phyloP scores from a whole-genome alignment of 768 basidiomycete species.

The Panaeolus papilionaceus region DNA sequence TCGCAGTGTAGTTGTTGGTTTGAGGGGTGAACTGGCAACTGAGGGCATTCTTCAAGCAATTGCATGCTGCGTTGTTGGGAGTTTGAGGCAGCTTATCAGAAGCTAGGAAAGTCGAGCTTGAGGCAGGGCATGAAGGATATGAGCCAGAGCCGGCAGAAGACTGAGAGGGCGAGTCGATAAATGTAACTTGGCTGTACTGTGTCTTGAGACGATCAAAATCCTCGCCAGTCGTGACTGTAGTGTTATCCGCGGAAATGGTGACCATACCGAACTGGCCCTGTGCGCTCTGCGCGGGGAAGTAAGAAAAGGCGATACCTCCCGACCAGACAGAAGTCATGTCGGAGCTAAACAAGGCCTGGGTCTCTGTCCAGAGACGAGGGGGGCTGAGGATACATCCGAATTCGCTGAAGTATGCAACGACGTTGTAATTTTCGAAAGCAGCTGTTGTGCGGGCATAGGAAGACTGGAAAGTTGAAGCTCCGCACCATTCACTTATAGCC shows the following conservation, averaged over 20 bases:
- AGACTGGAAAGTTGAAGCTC: constrained; percentile 59
- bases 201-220: constrained; percentile 73
- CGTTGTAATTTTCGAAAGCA: constrained; percentile 68
- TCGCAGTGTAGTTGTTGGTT: constrained; percentile 62
- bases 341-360: constrained; percentile 69
- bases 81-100: constrained; percentile 81
- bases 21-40: constrained; percentile 76
- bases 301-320: constrained; percentile 88
- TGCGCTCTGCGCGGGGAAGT: constrained; percentile 82
- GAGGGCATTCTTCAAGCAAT: constrained; percentile 71
- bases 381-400: constrained; percentile 72
- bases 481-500: constrained; percentile 79
- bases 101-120: constrained; percentile 66
- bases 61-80: constrained; percentile 81
- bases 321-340: constrained; percentile 85
- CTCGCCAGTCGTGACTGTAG: constrained; percentile 66
- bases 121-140: constrained; percentile 70
- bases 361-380: constrained; percentile 84
- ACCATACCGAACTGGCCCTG: constrained; percentile 87
- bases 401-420: constrained; percentile 91
- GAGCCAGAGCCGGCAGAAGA: constrained; percentile 47
- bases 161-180: constrained; percentile 65
- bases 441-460: constrained; percentile 62
- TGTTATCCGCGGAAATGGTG: constrained; percentile 69
- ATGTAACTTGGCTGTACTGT: constrained; percentile 63